A percentile compares a stretch with the other conserved stretches of the same genome.
phyloP scores from a whole-genome alignment of 1,284 basidiomycete species.

The Sporisorium graminicola region DNA sequence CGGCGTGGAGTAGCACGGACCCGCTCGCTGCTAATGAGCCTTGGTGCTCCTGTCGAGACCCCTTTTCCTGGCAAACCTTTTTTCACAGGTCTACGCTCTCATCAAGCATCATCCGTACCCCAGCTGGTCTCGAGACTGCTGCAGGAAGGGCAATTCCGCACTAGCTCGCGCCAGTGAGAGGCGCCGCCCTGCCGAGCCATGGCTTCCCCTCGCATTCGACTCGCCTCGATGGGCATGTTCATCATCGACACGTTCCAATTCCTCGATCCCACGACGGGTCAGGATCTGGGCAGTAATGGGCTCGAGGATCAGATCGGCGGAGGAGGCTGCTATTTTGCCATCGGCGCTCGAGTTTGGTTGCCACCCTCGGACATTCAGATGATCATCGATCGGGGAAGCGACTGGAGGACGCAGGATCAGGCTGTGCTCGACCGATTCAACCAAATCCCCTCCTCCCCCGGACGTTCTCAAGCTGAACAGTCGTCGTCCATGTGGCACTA shows the following conservation, averaged over 20 bases:
- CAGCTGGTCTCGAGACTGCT: not conserved
- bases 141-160: not conserved
- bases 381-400: slow-evolving; percentile 84
- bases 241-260: slow-evolving; percentile 57
- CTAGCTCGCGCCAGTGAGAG: not conserved
- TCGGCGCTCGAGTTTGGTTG: slow-evolving; percentile 84
- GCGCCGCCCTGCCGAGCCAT: not conserved
- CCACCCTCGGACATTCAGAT: slow-evolving; percentile 71
- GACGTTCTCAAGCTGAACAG: slow-evolving; percentile 63
- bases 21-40: not conserved
- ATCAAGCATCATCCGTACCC: not conserved
- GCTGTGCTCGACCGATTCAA: slow-evolving; percentile 77
- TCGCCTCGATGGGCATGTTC: slow-evolving; percentile 58
- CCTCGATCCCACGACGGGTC: slow-evolving; percentile 21
- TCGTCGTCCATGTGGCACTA: slow-evolving; percentile 78
- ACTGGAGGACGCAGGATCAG: slow-evolving; percentile 79
- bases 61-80: not conserved
- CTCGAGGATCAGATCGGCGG: slow-evolving; percentile 81
- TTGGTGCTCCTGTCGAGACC: not conserved
- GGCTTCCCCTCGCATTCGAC: slow-evolving; percentile 17
- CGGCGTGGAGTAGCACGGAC: not conserved
- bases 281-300: slow-evolving; percentile 40
- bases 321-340: slow-evolving; percentile 77
- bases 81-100: not conserved
- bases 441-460: slow-evolving; percentile 22